These are phyloP conservation scores for Fusarium ambrosium DNA, from an alignment of 2,329 filamentous ascomycete species.

Conservation along the genomic window DNA sequence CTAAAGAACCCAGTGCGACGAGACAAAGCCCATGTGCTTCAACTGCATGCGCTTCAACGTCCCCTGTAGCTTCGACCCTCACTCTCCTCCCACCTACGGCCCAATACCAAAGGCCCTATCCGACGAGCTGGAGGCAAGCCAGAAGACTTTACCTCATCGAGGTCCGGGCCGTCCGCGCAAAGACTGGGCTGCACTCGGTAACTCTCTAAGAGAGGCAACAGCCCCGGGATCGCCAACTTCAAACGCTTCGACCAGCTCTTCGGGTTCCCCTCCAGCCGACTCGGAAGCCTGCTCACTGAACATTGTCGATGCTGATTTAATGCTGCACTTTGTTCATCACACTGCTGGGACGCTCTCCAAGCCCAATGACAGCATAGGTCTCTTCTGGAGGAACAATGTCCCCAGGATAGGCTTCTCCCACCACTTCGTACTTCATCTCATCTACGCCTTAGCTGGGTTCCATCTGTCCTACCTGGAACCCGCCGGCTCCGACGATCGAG, in stretches of 20 bases:
- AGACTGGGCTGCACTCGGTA: neutral
- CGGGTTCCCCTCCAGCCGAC: neutral
- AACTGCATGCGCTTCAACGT: slow-evolving; percentile 6
- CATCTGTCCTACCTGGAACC: neutral
- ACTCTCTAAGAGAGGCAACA: neutral
- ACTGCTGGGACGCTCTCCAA: neutral
- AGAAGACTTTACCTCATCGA: neutral
- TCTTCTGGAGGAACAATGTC: neutral
- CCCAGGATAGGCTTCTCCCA: slow-evolving; percentile 2
- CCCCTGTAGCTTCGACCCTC: slow-evolving; percentile 3
- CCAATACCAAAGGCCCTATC: neutral
- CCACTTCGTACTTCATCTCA: neutral
- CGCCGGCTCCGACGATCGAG: neutral
- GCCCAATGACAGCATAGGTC: neutral
- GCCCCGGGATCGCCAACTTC: neutral
- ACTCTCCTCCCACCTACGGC: neutral
- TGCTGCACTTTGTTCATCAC: neutral
- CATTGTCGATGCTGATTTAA: neutral
- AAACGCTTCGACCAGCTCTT: neutral
- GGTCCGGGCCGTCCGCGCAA: neutral
- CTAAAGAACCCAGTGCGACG: neutral
- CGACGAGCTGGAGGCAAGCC: neutral
- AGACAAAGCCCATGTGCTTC: slow-evolving; percentile 10
- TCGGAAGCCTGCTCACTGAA: neutral
- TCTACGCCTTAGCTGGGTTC: neutral